Evolutionary conservation across 345 rosid species (phyloP), one percentile per base, ranked within the genome.

Genomic region (Trapa incisa): DNA sequence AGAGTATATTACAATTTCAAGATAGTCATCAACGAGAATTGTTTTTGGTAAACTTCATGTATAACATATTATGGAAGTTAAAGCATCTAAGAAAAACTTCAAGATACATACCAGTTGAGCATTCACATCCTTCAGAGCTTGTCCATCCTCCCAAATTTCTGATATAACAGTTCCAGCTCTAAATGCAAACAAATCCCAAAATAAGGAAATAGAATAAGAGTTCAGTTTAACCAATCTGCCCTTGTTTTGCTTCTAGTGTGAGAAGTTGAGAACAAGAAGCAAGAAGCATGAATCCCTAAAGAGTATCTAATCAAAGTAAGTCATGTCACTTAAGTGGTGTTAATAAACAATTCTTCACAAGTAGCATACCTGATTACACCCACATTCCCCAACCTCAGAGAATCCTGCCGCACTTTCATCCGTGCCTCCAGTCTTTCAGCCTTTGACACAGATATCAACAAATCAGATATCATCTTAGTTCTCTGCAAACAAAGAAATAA

Each of bases 111-210:
- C 99, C 66, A 95, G 96, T 74, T 91, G 96, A 78, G 82, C 75
- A 83, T 95, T 95, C 75, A 95, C 68, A 83, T 95, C 99, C 81
- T 91, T 95, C 76, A 95, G 80, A 52, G 85, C 83, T 76, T 89
- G 99, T 63, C 99, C 99, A 70, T 95, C 99, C 81, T 95, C 99
- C 99, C 99, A 95, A 1, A 96, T 89, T 83, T 95, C 99, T 74
- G 97, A 83, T 76, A 95, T 85, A 76, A 95, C 77, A 22, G 99
- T 91, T 75, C 99, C 99, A 56, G 99, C 90, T 85, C 99, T 95
- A 84, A 22, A 47, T 62, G 42, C 67, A 9, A 33, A 61, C 39
- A 32, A 43, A 48, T 67, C 13, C 67, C 60, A 37, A n/a, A 42
- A 60, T 37, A 42, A 35, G 35, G 66, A 2, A 38, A 65, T 42